Evolutionary conservation across 2,329 filamentous ascomycete genomes (phyloP), one percentile per base, ranked within the genome.

Genomic region (Esteya vermicola): DNA sequence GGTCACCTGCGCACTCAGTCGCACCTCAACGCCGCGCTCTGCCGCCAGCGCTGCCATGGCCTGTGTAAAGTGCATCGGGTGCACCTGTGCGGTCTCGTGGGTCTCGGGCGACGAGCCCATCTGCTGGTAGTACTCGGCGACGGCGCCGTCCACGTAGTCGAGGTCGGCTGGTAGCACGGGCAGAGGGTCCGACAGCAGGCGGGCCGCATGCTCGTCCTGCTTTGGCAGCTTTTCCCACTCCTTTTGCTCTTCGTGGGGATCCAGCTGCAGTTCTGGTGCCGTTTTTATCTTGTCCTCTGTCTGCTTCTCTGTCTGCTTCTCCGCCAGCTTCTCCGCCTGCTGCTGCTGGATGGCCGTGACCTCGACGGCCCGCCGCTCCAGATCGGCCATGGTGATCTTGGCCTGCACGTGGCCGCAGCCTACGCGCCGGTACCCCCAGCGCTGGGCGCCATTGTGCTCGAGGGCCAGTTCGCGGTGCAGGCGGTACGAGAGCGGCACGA

Each of bases 61-160:
- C 0, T 75, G 89, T 1, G 91, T 96, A 54, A 98, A 96, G 33
- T 85, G 78, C 45, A 80, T 83, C 0, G 91, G 91, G 52, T 98
- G 89, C 3, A 96, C 89, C 59, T 98, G 91, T 0, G 91, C 84
- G 2, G 91, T 96, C 45, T 85, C 83, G 2, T 70, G 71, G 1
- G 77, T 74, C 3, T 75, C 78, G 3, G 64, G 62, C n/a, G n/a
- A n/a, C 2, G 54, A 48, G 20, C 85, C 85, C 85, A 96, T 95
- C 54, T 81, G 76, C 26, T 84, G 75, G 59, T 93, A 96, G 18
- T 67, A 66, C 39, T 64, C 63, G 19, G 93, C 61, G 3, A 78
- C 63, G 5, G 78, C 73, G 2, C 70, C 61, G 39, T 82, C 74
- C 32, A 96, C 67, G 86, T 88, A 98, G 57, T 94, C 81, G 12